These are phyloP conservation scores for Hibiscus tridactylites DNA, from an alignment of 345 rosid species.

Conservation along the genomic window DNA sequence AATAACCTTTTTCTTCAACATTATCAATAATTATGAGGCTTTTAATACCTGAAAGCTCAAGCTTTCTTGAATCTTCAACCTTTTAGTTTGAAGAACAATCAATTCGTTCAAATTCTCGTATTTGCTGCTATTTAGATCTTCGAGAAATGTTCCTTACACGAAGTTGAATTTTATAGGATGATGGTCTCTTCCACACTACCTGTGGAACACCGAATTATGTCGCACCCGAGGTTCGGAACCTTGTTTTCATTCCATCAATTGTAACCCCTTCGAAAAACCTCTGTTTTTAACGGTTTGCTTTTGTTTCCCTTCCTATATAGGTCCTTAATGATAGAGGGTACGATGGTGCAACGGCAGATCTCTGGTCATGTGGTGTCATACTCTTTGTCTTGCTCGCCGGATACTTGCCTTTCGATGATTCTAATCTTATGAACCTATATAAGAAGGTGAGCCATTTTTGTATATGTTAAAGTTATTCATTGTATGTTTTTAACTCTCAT, in stretches of 20 bases:
- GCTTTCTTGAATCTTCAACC: neutral
- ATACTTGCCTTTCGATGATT: slow-evolving; percentile 98
- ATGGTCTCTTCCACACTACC: slow-evolving; percentile 93
- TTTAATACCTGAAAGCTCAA: neutral
- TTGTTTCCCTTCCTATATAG: slow-evolving; percentile 29
- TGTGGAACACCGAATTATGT: slow-evolving; percentile 99
- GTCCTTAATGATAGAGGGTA: slow-evolving; percentile 94
- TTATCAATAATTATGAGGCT: neutral
- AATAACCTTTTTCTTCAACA: neutral
- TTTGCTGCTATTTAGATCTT: neutral
- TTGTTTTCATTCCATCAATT: slow-evolving; percentile 6
- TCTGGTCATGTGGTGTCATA: slow-evolving; percentile 98
- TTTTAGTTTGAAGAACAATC: no score
- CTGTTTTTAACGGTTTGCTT: neutral
- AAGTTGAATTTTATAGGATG: slow-evolving; percentile 46
- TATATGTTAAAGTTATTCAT: slow-evolving; percentile 4
- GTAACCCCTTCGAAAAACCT: neutral
- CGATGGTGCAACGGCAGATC: slow-evolving; percentile 91
- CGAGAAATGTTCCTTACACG: slow-evolving; percentile 13
- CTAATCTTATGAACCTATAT: slow-evolving; percentile 90
- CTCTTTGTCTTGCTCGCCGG: slow-evolving; percentile 97
- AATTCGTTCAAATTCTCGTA: no score
- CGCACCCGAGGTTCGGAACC: slow-evolving; percentile 79
- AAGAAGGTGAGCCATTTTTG: slow-evolving; percentile 75
- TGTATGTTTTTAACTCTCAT: slow-evolving; percentile 11